Percentiles rank a stretch among this genome's conserved stretches.
phyloP scores from a whole-genome alignment of 2,329 filamentous ascomycete genomes.

The Dissoconium aciculare region DNA sequence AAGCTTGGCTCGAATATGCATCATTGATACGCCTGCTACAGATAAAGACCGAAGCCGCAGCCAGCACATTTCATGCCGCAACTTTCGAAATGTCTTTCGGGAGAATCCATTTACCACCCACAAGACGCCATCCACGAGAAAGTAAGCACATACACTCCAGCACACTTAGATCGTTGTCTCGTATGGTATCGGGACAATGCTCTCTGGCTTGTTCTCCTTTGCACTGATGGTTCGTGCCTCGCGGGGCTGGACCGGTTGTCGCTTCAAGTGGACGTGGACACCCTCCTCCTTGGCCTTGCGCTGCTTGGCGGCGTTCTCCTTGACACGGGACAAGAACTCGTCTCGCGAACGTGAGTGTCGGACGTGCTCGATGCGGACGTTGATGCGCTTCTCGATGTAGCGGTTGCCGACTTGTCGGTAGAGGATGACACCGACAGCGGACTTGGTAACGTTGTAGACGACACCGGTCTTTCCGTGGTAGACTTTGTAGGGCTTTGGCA shows the following conservation, averaged over 20 bases:
- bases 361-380: conserved; percentile 97
- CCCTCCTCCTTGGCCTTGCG: conserved; percentile 84
- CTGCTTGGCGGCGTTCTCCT: conserved; percentile 87
- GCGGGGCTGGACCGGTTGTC: conserved; percentile 66
- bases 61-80: conserved; percentile 8
- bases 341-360: conserved; percentile 85
- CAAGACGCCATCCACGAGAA: conserved; percentile 12
- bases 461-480: conserved; percentile 89
- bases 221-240: conserved; percentile 64
- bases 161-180: conserved; percentile 84
- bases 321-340: conserved; percentile 91
- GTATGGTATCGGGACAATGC: conserved; percentile 80
- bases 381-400: conserved; percentile 99
- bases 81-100: conserved; percentile 7
- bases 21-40: conserved; percentile 15
- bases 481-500: conserved; percentile 71
- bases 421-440: conserved; percentile 93
- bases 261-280: conserved; percentile 80
- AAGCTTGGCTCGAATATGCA: too few relatives aligned
- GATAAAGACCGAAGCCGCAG: conserved; percentile 9
- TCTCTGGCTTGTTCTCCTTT: conserved; percentile 78
- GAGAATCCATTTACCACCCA: conserved; percentile 7
- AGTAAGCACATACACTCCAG: conserved; percentile 9
- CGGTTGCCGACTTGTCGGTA: conserved; percentile 99
- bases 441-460: conserved; percentile 84